Base-by-base conservation (phyloP, 2,329 filamentous ascomycete species). In the Akanthomyces lecanii region DNA sequence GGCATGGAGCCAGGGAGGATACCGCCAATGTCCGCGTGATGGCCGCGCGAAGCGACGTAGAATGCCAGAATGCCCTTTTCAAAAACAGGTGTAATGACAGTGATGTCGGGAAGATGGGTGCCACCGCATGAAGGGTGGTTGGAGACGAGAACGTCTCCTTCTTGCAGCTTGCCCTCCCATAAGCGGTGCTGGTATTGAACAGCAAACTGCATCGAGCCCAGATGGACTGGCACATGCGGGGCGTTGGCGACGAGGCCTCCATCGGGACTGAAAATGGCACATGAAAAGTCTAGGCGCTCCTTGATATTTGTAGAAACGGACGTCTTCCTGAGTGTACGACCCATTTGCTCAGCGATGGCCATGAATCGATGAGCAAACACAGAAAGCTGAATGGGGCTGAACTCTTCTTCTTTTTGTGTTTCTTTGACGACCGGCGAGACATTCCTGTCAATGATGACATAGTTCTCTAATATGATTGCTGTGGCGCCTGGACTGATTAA, bases 301-400 rank as follows among this genome's bases (percentile, higher is more conserved):
- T 94, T 90, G 72, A 93, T 89, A 68, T 92, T 93, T 0, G 88
- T 91, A 62, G 85, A 89, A 16, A 93, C 87, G 67, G 86, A 87
- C 0, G 89, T 92, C 76, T 92, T 92, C 70, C 92, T 89, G n/a
- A 94, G 75, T 4, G 89, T 88, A 58, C 88, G 81, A 0, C 90
- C 90, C 89, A 93, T 93, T 70, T 93, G 90, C 73, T 93, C 90
- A 0, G 90, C 90, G 65, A 93, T 91, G 3, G 88, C 86, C 90
- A 93, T 93, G 76, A 94, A 94, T 3, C 90, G 82, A 72, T 93
- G 89, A 0, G 86, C 88, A 69, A 94, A 93, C 64, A 93, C 88
- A 67, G 85, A 89, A 1, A 94, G 80, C 73, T 90, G 82, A 67
- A 93, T 89, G 11, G 89, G 89, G 62, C 65, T 67, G 21, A 68